These are phyloP conservation scores for Niveomyces coronatus DNA, from an alignment of 2,329 filamentous ascomycete species.

Conservation along the genomic window DNA sequence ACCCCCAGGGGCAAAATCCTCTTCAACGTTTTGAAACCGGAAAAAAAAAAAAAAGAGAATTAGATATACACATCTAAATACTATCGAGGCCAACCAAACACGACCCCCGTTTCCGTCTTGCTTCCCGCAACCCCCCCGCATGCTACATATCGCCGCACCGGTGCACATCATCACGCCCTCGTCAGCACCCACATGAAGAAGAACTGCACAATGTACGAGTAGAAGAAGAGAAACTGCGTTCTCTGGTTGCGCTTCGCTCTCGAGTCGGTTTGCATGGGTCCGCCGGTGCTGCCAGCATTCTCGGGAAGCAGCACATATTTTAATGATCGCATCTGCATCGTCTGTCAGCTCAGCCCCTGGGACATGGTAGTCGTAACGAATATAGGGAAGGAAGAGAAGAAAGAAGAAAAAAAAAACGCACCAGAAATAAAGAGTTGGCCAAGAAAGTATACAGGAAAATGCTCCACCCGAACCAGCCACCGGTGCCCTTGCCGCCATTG, in stretches of 20 bases:
- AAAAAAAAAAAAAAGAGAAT: no score
- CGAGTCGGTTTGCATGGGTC: conserved; percentile 60
- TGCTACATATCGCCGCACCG: background rate
- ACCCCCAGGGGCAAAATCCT: no score
- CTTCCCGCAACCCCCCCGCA: no score
- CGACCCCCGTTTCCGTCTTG: no score
- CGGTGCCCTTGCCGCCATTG: conserved; percentile 70
- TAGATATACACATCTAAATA: no score
- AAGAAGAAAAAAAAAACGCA: conserved; percentile 33
- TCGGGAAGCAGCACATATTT: conserved; percentile 94
- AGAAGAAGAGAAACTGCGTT: conserved; percentile 87
- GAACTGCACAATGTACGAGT: conserved; percentile 89
- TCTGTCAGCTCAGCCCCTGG: no score
- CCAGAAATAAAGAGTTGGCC: conserved; percentile 91
- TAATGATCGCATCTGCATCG: conserved; percentile 77
- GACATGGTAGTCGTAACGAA: no score
- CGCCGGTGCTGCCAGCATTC: conserved; percentile 53
- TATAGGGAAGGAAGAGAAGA: background rate
- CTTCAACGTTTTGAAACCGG: no score
- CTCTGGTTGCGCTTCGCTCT: conserved; percentile 77
- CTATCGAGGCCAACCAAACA: no score
- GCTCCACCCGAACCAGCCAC: conserved; percentile 79
- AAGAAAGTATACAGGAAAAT: conserved; percentile 87
- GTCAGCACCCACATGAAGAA: conserved; percentile 80
- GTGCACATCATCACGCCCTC: conserved; percentile 24